Evolutionary conservation across 1,284 basidiomycete genomes (phyloP), one percentile per base, ranked within the genome.

Genomic region (Trichosporon ovoides): DNA sequence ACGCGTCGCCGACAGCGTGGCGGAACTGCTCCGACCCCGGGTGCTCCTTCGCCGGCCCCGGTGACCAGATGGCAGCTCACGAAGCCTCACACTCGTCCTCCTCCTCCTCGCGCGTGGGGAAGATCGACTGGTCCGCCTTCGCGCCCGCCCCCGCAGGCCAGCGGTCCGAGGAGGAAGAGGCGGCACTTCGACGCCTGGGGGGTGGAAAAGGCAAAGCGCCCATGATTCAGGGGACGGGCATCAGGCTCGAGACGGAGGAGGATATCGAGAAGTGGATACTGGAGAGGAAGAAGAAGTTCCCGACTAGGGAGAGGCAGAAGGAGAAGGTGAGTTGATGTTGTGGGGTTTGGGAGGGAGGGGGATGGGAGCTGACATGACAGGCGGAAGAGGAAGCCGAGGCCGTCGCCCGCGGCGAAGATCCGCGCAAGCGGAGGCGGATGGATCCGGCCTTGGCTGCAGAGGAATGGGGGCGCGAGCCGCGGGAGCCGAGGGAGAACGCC

Each of bases 81-180:
- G 89, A 87, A 92, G 91, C 84, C 92, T 95, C 71, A 81, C 91
- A 19, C 92, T 94, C 75, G 79, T 94, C 52, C 86, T 93, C 52
- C 92, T 85, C 66, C 35, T 4, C 24, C 16, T 24, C 16, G 24
- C 43, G 43, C 5, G 43, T 24, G 16, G 43, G 43, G 14, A 48
- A 48, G 24, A 48, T 48, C 13, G 43, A 48, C 43, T 48, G 43
- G 43, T 18, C 16, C 9, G 43, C 43, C 12, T 48, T 48, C 43
- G 24, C 43, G 24, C 43, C 43, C 87, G 88, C 16, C 81, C 83
- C 43, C 87, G 69, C 3, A 56, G 58, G 19, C 38, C 53, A 73
- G 60, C 54, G 69, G 38, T 72, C 87, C 84, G 82, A 88, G 53
- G 82, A 85, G 58, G 81, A 80, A 62, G 83, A 82, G 68, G 82